Evolutionary conservation across 164 flowering plant species (phyloP), one percentile per base, ranked within the genome.

Genomic region (Chimonanthus salicifolius): DNA sequence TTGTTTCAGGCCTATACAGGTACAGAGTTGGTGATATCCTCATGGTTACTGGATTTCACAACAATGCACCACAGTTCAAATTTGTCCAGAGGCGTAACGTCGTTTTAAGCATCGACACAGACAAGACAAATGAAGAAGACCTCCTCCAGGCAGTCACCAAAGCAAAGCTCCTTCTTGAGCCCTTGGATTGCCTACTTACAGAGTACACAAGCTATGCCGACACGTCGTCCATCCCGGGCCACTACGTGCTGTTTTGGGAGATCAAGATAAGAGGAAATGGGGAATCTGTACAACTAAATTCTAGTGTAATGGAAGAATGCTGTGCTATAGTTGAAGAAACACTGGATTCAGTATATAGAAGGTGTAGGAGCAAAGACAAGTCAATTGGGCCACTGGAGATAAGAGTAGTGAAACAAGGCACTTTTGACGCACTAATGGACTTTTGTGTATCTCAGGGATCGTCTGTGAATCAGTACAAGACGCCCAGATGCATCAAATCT

Each of bases 381-480:
- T 88, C 91, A 3, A 84, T 89, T 51, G 93, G 91, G n/a, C 89
- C 94, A 5, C 69, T 89, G 73, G 94, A 89, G 78, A 87, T 89
- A 11, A 80, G 84, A 77, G 77, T 88, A 5, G 94, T 88, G 65
- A 84, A 84, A 67, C 71, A 48, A 20, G 94, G 91, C 4, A 82
- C 92, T 6, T 88, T 90, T 71, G 94, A 90, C 46, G 80, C 83
- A 74, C 83, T 90, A 46, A 90, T 90, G 90, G 92, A 90, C 78
- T 86, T 72, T 64, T 89, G 87, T 15, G 74, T 90, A 2, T 83
- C 84, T 71, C 78, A 74, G 47, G 94, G 94, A 7, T 87, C 94
- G n/a, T 90, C 90, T 0, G 86, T 90, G 20, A 88, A 87, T 67
- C 94, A 90, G 80, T 90, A 90, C 84, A 88, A 90, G 82, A 78